These are phyloP conservation scores for Aquilaria yunnanensis DNA, from an alignment of 345 rosid species.

Conservation along the genomic window DNA sequence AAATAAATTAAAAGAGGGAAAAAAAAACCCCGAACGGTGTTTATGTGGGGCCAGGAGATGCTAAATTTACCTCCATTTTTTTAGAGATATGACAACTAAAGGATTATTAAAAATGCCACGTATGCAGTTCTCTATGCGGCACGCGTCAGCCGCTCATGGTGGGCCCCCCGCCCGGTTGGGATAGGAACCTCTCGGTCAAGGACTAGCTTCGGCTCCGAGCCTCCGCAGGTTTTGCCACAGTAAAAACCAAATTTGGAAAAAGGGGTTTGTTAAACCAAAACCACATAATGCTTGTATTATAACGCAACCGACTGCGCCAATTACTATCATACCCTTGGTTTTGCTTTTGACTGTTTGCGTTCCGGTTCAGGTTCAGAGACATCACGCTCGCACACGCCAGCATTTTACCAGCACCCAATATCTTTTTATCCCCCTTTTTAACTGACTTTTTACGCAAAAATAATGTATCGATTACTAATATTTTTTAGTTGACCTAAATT, in stretches of 20 bases:
- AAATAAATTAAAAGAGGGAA: slow-evolving; percentile 5
- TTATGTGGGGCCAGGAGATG: slow-evolving; percentile 19
- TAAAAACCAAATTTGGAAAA: background rate
- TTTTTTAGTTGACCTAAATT: no score
- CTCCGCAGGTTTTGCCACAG: slow-evolving; percentile 17
- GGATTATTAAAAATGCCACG: slow-evolving; percentile 26
- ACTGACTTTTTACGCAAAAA: no score
- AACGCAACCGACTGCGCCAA: no score
- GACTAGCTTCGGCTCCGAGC: slow-evolving; percentile 38
- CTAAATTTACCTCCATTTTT: background rate
- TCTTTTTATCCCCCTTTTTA: no score
- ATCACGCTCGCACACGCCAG: no score
- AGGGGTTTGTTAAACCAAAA: no score
- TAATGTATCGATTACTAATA: no score
- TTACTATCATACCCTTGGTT: no score
- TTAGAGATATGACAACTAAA: slow-evolving; percentile 21
- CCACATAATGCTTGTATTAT: no score
- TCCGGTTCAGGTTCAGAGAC: no score
- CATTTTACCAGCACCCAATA: no score
- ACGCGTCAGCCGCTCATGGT: slow-evolving; percentile 47
- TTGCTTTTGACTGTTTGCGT: no score
- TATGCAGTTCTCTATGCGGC: slow-evolving; percentile 42
- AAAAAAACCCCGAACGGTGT: background rate
- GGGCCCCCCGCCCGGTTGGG: slow-evolving; percentile 27
- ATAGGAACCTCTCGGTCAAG: background rate